A percentile compares a stretch with the other conserved stretches of the same genome.
Evolutionary conservation across 1,284 basidiomycete species (phyloP).

Genomic region (Ustilago crameri): DNA sequence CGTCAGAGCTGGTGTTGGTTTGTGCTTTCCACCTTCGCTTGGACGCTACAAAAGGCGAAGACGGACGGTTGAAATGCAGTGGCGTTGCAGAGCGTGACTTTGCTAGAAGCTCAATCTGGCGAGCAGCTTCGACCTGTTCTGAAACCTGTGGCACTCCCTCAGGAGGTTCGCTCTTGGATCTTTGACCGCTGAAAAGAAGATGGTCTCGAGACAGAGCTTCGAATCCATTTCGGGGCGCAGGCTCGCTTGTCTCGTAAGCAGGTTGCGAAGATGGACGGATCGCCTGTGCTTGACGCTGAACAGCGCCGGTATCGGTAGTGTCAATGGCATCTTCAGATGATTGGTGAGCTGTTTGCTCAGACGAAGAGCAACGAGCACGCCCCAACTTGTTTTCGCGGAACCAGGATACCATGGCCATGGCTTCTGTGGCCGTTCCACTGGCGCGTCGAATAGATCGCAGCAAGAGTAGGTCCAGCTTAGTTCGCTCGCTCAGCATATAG

Average conservation of each 20-base stretch:
- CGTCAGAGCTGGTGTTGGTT: neutral
- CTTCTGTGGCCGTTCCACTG: conserved; percentile 7
- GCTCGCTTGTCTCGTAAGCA: neutral
- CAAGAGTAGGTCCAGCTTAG: conserved; percentile 13
- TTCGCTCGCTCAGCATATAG: neutral
- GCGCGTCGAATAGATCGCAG: conserved; percentile 9
- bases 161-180: neutral
- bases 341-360: no score
- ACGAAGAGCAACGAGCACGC: no score
- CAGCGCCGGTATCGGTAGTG: no score
- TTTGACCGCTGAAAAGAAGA: neutral
- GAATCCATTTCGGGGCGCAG: neutral
- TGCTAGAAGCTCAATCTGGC: conserved; percentile 8
- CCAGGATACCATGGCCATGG: conserved; percentile 16
- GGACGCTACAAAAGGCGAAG: conserved; percentile 3
- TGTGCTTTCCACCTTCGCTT: conserved; percentile 2
- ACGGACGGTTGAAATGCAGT: conserved; percentile 11
- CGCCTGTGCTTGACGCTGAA: no score
- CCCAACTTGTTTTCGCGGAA: conserved; percentile 13
- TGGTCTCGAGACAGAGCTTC: neutral
- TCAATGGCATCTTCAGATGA: neutral
- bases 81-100: conserved; percentile 10
- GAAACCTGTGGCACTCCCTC: no score
- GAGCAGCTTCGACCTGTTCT: neutral
- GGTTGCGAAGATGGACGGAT: neutral